Evolutionary conservation across 2,329 filamentous ascomycete genomes (phyloP).

Genomic region (Ceratocystis alfenasii): DNA sequence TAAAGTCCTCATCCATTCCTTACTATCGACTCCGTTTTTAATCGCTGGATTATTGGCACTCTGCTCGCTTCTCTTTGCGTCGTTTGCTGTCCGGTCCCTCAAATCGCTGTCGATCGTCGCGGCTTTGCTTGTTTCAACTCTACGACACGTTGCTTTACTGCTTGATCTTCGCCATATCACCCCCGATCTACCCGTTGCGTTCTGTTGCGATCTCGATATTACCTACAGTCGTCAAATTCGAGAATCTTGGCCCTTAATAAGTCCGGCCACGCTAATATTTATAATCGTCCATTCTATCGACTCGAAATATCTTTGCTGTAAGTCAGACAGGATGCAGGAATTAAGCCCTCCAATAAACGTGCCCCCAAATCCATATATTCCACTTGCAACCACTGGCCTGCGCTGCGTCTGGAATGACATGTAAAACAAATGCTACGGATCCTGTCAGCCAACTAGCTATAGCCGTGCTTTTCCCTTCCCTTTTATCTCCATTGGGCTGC

Average conservation of each 20-base stretch:
- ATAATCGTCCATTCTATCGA: not conserved
- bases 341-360: not conserved
- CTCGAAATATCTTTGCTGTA: not conserved
- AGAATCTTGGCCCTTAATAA: not conserved
- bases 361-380: not conserved
- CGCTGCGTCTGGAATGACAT: not conserved
- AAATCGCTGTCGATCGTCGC: constrained; percentile 1
- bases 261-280: not conserved
- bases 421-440: not conserved
- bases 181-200: not conserved
- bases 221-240: not conserved
- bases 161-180: constrained; percentile 2
- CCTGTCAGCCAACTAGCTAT: not conserved
- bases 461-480: not conserved
- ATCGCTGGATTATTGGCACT: not conserved
- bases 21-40: constrained; percentile 3
- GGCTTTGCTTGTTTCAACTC: not conserved
- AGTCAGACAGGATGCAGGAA: not conserved
- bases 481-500: not conserved
- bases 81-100: not conserved
- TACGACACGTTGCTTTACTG: not conserved
- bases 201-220: not conserved
- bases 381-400: not conserved
- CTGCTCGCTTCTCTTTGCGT: not conserved
- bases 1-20: not conserved